phyloP scores from a whole-genome alignment of 2,329 filamentous ascomycete species.

The Neonectria ditissima region DNA sequence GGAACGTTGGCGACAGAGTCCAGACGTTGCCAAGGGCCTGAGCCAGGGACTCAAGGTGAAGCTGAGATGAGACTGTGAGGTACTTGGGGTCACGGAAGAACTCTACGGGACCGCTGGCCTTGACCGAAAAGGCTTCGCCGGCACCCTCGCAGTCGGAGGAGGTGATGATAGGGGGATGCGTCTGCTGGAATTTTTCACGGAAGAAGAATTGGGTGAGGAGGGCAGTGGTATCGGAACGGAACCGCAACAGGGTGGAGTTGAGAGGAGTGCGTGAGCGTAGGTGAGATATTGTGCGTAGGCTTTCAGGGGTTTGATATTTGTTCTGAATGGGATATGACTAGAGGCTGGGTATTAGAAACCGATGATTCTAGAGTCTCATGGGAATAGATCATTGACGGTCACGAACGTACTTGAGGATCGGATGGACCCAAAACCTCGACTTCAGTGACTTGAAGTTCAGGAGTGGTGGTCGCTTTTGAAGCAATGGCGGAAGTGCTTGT shows the following conservation, averaged over 20 bases:
- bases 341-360: constrained; percentile 29
- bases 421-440: constrained; percentile 81
- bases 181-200: constrained; percentile 78
- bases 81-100: constrained; percentile 95
- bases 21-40: constrained; percentile 92
- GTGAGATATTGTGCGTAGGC: constrained; percentile 88
- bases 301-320: constrained; percentile 93
- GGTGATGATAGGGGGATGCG: constrained; percentile 93
- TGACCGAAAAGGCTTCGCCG: constrained; percentile 88
- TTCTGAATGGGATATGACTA: constrained; percentile 95
- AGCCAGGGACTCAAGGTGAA: constrained; percentile 92
- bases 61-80: constrained; percentile 92
- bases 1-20: constrained; percentile 93
- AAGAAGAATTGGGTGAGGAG: constrained; percentile 82
- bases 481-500: constrained; percentile 14
- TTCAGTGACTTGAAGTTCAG: constrained; percentile 79
- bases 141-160: constrained; percentile 98
- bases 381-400: constrained; percentile 3
- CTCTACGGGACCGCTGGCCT: constrained; percentile 54
- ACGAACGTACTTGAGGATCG: constrained; percentile 76
- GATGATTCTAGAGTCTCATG: neutral
- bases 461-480: constrained; percentile 14
- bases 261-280: constrained; percentile 84
- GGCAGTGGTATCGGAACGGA: constrained; percentile 84
- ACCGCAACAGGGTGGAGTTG: constrained; percentile 82